Evolutionary conservation across 2,329 filamentous ascomycete species (phyloP), one percentile per base, ranked within the genome.

Genomic region (Plenodomus tracheiphilus): DNA sequence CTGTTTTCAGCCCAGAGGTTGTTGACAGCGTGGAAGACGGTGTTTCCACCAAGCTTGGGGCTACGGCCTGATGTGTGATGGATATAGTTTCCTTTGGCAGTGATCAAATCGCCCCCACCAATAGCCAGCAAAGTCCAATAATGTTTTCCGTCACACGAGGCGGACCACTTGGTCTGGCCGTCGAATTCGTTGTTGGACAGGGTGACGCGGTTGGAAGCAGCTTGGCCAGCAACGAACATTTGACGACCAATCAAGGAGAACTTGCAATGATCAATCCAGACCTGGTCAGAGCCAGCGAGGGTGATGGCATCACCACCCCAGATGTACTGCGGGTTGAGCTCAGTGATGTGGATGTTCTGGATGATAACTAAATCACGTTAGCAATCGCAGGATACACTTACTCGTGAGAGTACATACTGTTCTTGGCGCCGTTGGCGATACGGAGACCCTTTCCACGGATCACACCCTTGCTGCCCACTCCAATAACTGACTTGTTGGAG

Each of bases 401-500:
- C n/a, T n/a, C n/a, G n/a, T n/a, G n/a, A n/a, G n/a, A n/a, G n/a
- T 10, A 25, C 22, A 10, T 25, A 25, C 22, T 51, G 52, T 74
- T 74, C 37, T 54, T 57, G 1, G 53, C 65, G 16, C 47, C 47
- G 11, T 47, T 51, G 41, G 40, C 45, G 18, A 52, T 41, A 15
- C 46, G 39, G n/a, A 53, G 42, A 18, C 49, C 49, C 36, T 53
- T 53, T 22, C 64, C 67, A 5, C 43, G 46, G 25, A 77, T 69
- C 4, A 75, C 59, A 25, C 69, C 75, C 18, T 60, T 66, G 37
- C 51, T 66, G 3, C 73, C 74, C 17, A 66, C 61, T 5, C 75
- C 75, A 18, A 77, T 49, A 32, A 77, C 64, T 1, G 70, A 69
- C 58, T 77, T 77, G 53, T 77, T 67, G 25, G 66, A 71, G 4